These are phyloP conservation scores for Penicillium taxi DNA, from an alignment of 495 filamentous ascomycete genomes.

Conservation along the genomic window DNA sequence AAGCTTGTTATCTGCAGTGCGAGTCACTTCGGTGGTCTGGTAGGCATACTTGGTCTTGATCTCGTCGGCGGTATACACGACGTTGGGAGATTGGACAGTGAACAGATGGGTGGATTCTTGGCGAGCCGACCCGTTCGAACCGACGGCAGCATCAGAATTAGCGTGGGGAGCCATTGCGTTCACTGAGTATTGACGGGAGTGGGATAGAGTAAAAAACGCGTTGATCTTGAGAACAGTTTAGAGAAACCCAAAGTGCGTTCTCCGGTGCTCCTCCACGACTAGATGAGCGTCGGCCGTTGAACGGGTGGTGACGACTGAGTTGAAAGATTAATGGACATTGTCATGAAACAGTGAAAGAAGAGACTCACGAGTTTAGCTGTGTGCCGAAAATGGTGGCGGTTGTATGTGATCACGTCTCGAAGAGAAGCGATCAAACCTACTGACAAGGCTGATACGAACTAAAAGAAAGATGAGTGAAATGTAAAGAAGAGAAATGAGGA, in stretches of 20 bases:
- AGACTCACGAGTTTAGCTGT: conserved; percentile 43
- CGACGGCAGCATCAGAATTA: conserved; percentile 54
- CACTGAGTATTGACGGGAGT: conserved; percentile 23
- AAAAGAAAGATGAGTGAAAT: conserved; percentile 12
- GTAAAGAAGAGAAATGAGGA: conserved; percentile 2
- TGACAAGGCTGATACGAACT: conserved; percentile 32
- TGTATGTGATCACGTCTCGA: conserved; percentile 37
- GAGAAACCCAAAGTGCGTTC: conserved; percentile 58
- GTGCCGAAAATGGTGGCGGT: conserved; percentile 46
- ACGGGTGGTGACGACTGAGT: conserved; percentile 87
- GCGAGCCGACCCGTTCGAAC: conserved; percentile 61
- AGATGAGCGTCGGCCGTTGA: conserved; percentile 93
- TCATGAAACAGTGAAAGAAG: not conserved
- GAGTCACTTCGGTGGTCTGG: conserved; percentile 76
- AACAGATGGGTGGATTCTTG: conserved; percentile 54
- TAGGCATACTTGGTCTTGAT: conserved; percentile 96
- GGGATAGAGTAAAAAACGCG: conserved; percentile 11
- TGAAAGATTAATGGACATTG: conserved; percentile 4
- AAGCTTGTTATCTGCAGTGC: conserved; percentile 65
- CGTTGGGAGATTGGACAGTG: conserved; percentile 84
- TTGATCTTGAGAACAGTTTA: conserved; percentile 20
- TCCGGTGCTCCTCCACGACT: conserved; percentile 82
- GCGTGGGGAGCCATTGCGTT: conserved; percentile 89
- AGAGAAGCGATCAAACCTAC: conserved; percentile 35
- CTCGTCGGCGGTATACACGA: conserved; percentile 76